Evolutionary conservation across 176 grass and related monocot species (phyloP), one percentile per base, ranked within the genome.

Genomic region (Musa beccarii): DNA sequence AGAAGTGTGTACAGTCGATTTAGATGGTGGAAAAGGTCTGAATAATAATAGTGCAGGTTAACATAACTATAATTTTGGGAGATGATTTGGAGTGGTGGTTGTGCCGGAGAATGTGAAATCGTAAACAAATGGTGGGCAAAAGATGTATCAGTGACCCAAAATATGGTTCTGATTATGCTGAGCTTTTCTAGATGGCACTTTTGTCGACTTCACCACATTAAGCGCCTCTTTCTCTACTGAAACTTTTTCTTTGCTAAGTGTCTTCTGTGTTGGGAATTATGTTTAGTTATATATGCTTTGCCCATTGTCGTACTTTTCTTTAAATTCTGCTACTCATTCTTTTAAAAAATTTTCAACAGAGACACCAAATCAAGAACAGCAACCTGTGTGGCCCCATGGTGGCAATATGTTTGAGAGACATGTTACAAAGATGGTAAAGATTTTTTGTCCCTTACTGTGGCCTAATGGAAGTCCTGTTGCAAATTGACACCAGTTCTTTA

Each of bases 391-490:
- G 64, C 56, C 83, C 24, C 86, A 87, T 72, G 90, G 87, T 21
- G 63, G 64, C 19, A 89, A 86, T 50, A 73, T 89, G 28, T 99
- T 83, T 79, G 62, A 74, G 73, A 86, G 86, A 77, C 89, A 94
- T 52, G 85, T 95, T 91, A 59, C 66, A 19, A 94, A 89, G 76
- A 63, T 59, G 79, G 74, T 79, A 52, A 95, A 99, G 88, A 91
- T 95, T 79, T 54, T n/a, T 79, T n/a, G 69, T 71, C 56, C n/a
- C 8, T 81, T 26, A 54, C 66, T 22, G 54, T 25, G 66, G 34
- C 8, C 28, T 76, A 13, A 49, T 52, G 21, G 71, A 73, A 25
- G 53, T 75, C 83, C 10, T 64, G 75, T 73, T 65, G 43, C 16
- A 82, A 26, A 11, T 64, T 80, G 26, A 26, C 0, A 43, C 34